phyloP scores from a whole-genome alignment of 768 basidiomycete species.

The Boletus tomentosulus region DNA sequence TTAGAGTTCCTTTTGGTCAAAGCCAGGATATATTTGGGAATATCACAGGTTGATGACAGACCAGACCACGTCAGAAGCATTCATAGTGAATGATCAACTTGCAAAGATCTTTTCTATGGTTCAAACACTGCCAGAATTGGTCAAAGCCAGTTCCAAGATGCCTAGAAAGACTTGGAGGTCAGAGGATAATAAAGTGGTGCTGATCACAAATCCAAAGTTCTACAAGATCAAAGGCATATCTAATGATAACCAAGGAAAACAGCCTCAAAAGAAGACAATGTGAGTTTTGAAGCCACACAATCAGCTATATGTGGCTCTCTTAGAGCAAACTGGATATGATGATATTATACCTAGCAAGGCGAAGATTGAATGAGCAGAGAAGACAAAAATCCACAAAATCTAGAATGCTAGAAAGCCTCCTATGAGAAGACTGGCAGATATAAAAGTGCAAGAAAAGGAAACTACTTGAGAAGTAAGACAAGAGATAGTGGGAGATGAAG shows the following conservation, averaged over 20 bases:
- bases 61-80: not conserved
- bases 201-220: not conserved
- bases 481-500: too few species aligned
- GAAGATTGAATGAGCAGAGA: too few species aligned
- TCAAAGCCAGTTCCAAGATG: not conserved
- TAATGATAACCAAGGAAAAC: not conserved
- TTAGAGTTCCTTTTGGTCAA: not conserved
- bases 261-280: too few species aligned
- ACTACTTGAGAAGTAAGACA: too few species aligned
- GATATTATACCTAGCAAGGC: too few species aligned
- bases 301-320: too few species aligned
- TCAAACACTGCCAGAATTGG: not conserved
- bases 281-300: too few species aligned
- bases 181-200: not conserved
- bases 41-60: constrained; percentile 3
- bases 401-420: too few species aligned
- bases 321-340: too few species aligned
- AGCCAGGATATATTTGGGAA: constrained; percentile 5
- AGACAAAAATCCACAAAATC: too few species aligned
- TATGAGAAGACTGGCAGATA: too few species aligned
- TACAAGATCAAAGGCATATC: not conserved
- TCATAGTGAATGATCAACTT: not conserved
- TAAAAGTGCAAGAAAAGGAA: too few species aligned
- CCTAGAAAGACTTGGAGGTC: not conserved
- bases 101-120: not conserved